These are phyloP conservation scores for Colletotrichum tanaceti DNA, from an alignment of 2,329 filamentous ascomycete species.

Conservation along the genomic window DNA sequence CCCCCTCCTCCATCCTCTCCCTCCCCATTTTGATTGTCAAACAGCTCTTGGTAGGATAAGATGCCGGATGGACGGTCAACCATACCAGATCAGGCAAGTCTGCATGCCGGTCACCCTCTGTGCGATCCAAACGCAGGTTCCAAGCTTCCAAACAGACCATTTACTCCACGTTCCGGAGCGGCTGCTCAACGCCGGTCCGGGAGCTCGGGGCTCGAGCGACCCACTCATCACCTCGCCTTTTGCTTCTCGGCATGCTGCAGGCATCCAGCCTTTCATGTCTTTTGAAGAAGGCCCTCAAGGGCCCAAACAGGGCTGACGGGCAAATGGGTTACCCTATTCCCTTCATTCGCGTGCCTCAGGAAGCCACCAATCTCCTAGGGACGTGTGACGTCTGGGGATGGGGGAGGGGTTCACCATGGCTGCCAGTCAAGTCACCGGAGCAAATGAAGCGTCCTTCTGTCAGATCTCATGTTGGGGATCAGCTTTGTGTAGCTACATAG, in stretches of 20 bases:
- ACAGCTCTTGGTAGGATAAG: slow-evolving; percentile 2
- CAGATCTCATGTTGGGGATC: slow-evolving; percentile 21
- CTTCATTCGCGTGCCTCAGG: not conserved
- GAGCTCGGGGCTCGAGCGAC: slow-evolving; percentile 12
- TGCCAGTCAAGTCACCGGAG: not conserved
- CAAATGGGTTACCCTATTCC: not conserved
- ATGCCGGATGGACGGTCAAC: slow-evolving; percentile 12
- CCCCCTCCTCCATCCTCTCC: too few species aligned
- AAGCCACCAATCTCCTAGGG: too few species aligned
- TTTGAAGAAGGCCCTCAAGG: not conserved
- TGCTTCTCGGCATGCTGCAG: slow-evolving; percentile 31
- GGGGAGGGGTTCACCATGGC: too few species aligned
- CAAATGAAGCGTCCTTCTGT: not conserved
- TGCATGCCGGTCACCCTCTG: slow-evolving; percentile 11
- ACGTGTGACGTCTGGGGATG: too few species aligned
- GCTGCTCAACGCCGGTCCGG: slow-evolving; percentile 15
- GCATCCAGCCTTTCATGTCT: not conserved
- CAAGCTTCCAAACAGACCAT: slow-evolving; percentile 13
- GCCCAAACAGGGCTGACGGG: not conserved
- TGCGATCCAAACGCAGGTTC: not conserved
- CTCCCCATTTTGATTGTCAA: slow-evolving; percentile 12
- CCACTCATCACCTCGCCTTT: slow-evolving; percentile 34
- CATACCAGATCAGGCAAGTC: slow-evolving; percentile 19
- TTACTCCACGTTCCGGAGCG: slow-evolving; percentile 15
- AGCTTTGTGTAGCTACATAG: not conserved